A percentile compares a stretch with the other conserved stretches of the same genome.
Evolutionary conservation across 1,139 yeast genomes (phyloP).

Genomic region (Pneumocystis carinii): DNA sequence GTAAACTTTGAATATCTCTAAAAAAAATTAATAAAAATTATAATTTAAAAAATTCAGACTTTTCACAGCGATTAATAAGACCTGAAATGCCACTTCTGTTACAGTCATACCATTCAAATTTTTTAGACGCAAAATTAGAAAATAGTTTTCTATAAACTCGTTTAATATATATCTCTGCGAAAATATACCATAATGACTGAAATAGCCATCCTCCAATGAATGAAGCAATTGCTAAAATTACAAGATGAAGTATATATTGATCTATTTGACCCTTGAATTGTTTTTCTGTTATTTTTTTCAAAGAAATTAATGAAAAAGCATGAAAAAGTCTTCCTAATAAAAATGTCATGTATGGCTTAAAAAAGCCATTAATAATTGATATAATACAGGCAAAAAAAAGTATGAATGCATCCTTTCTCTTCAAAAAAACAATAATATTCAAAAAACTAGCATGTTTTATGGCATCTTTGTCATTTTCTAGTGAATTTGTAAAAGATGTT

Average conservation of each 20-base stretch:
- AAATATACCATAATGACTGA: slow-evolving; percentile 40
- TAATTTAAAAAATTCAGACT: slow-evolving; percentile 2
- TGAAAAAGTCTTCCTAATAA: not conserved
- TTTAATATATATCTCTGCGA: slow-evolving; percentile 58
- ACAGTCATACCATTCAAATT: slow-evolving; percentile 37
- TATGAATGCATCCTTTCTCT: not conserved
- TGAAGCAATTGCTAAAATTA: not conserved
- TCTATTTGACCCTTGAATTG: not conserved
- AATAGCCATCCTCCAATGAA: not conserved
- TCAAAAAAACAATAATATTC: not conserved
- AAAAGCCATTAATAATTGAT: not conserved
- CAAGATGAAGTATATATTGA: not conserved
- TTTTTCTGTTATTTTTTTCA: not conserved
- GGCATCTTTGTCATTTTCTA: not conserved
- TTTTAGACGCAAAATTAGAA: slow-evolving; percentile 19
- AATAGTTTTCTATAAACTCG: slow-evolving; percentile 39
- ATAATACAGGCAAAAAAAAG: not conserved
- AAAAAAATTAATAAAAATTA: not conserved
- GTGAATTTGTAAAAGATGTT: not conserved
- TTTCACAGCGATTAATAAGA: slow-evolving; percentile 10
- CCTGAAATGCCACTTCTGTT: slow-evolving; percentile 11
- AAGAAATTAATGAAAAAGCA: not conserved
- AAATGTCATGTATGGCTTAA: not conserved
- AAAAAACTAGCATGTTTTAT: not conserved
- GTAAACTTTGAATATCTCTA: slow-evolving; percentile 65